Percentiles rank a stretch among this genome's conserved stretches.
phyloP scores from a whole-genome alignment of 2,329 filamentous ascomycete genomes.

The Curvularia sp. region DNA sequence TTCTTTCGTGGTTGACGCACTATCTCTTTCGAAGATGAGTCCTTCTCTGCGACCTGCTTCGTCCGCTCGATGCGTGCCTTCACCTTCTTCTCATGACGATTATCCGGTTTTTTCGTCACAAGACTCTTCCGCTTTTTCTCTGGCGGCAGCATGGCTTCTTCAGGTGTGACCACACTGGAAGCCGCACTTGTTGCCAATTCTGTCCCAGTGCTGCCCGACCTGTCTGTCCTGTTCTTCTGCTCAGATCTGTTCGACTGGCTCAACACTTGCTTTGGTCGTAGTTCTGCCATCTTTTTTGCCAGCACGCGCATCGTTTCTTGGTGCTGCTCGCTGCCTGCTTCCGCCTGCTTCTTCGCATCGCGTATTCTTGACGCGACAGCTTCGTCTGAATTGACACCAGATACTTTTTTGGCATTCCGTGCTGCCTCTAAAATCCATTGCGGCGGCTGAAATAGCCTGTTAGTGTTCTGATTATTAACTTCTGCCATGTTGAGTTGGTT shows the following conservation, averaged over 20 bases:
- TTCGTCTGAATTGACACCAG: neutral
- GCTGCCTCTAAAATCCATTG: constrained; percentile 13
- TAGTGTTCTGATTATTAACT: neutral
- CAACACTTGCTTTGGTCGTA: neutral
- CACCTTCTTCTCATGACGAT: constrained; percentile 1
- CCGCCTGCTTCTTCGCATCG: neutral
- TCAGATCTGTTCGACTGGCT: neutral
- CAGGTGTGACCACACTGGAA: neutral
- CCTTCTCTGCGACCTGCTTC: neutral
- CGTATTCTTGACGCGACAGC: constrained; percentile 6
- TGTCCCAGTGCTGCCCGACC: neutral
- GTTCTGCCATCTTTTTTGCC: neutral
- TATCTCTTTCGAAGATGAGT: neutral
- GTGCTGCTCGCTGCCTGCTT: constrained; percentile 1
- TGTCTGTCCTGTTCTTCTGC: neutral
- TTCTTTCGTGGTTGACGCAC: neutral
- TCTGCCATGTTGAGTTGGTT: constrained; percentile 5
- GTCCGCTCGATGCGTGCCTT: neutral
- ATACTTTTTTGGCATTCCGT: neutral
- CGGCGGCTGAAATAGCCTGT: neutral
- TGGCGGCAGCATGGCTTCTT: neutral
- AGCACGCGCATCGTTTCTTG: neutral
- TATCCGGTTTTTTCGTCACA: neutral
- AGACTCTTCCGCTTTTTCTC: constrained; percentile 7
- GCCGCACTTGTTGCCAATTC: neutral